Evolutionary conservation across 2,329 filamentous ascomycete genomes (phyloP).

Genomic region (Chlorencoelia australis): DNA sequence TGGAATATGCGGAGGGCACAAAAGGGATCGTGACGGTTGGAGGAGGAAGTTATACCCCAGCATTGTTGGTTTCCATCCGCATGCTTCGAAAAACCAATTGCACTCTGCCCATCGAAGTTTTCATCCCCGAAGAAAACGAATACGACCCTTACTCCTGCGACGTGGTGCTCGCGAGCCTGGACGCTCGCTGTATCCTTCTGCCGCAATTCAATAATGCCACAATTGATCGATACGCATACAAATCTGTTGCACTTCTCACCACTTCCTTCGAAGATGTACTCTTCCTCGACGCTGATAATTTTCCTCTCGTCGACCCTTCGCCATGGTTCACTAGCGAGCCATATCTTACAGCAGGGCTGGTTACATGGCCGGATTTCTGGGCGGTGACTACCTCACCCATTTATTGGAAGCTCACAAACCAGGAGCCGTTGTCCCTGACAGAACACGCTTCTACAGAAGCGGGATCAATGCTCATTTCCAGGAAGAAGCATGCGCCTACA

Average conservation of each 20-base stretch:
- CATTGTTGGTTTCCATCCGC: slow-evolving; percentile 30
- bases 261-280: slow-evolving; percentile 39
- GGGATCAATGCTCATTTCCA: slow-evolving; percentile 4
- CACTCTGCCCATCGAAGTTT: slow-evolving; percentile 32
- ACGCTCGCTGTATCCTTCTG: slow-evolving; percentile 33
- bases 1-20: slow-evolving; percentile 3
- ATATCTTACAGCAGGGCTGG: slow-evolving; percentile 32
- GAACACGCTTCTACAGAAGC: slow-evolving; percentile 8
- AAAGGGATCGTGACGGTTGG: slow-evolving; percentile 35
- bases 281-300: slow-evolving; percentile 38
- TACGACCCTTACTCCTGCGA: slow-evolving; percentile 32
- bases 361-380: slow-evolving; percentile 41
- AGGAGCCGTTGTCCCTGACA: background rate
- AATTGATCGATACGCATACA: slow-evolving; percentile 37
- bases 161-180: slow-evolving; percentile 28
- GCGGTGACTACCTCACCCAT: slow-evolving; percentile 28
- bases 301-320: slow-evolving; percentile 34
- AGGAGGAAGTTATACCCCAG: slow-evolving; percentile 28
- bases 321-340: slow-evolving; percentile 32
- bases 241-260: slow-evolving; percentile 38
- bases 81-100: slow-evolving; percentile 31
- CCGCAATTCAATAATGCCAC: slow-evolving; percentile 22
- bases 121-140: slow-evolving; percentile 28
- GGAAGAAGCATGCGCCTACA: background rate
- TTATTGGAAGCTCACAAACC: slow-evolving; percentile 30